Evolutionary conservation across 768 basidiomycete genomes (phyloP).

Genomic region (Lactifluus piperatus): DNA sequence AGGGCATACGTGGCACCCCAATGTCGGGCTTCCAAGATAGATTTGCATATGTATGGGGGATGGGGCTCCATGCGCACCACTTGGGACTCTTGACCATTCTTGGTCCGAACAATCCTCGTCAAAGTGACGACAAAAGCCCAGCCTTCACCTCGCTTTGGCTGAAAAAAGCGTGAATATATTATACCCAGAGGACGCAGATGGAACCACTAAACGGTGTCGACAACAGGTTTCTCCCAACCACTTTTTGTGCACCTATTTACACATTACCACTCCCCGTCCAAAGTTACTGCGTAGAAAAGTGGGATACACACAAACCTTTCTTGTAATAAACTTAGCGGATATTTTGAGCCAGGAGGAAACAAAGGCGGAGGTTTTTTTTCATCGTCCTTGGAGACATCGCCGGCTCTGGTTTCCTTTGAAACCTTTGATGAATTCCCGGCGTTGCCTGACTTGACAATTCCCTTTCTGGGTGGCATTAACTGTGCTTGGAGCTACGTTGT

Average conservation of each 20-base stretch:
- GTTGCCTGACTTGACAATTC: conserved; percentile 82
- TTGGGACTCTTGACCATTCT: conserved; percentile 45
- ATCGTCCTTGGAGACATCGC: conserved; percentile 19
- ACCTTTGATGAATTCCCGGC: conserved; percentile 78
- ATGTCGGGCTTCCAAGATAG: conserved; percentile 78
- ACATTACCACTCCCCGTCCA: background rate
- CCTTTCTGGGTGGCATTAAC: conserved; percentile 57
- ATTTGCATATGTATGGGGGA: conserved; percentile 55
- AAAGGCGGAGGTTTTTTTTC: conserved; percentile 42
- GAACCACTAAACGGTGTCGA: conserved; percentile 54
- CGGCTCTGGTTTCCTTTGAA: conserved; percentile 1
- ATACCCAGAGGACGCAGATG: background rate
- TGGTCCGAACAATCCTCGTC: conserved; percentile 61
- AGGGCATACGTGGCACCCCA: conserved; percentile 86
- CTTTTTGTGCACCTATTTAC: conserved; percentile 71
- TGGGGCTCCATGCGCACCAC: conserved; percentile 65
- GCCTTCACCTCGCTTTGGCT: conserved; percentile 42
- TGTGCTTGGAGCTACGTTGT: too few species aligned
- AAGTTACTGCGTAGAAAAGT: background rate
- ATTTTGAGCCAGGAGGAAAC: conserved; percentile 82
- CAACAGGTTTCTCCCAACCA: conserved; percentile 77
- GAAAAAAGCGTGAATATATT: conserved; percentile 15
- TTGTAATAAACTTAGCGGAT: conserved; percentile 66
- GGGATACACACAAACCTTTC: conserved; percentile 46
- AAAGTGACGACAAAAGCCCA: conserved; percentile 64